phyloP scores from a whole-genome alignment of 1,284 basidiomycete genomes.

The Prillingera fragicola region DNA sequence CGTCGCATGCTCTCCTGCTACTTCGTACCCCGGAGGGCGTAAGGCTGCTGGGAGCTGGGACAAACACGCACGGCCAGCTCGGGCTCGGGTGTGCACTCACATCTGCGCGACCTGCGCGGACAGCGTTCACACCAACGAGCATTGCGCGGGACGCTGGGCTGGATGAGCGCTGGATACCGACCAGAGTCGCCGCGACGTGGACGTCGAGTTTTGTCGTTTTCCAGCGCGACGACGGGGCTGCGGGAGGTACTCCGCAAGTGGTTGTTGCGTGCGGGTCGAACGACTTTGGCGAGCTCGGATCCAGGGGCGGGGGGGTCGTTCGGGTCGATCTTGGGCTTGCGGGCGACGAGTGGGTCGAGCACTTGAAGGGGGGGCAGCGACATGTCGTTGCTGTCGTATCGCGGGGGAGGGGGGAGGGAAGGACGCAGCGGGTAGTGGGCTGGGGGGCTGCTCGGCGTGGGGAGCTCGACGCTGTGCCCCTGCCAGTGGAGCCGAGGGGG shows the following conservation, averaged over 20 bases:
- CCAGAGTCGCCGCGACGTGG: conserved; percentile 63
- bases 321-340: conserved; percentile 23
- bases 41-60: conserved; percentile 37
- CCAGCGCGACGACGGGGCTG: neutral
- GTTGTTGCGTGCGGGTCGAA: conserved; percentile 74
- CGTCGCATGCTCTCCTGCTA: conserved; percentile 36
- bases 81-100: conserved; percentile 33
- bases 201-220: conserved; percentile 67
- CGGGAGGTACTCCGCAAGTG: conserved; percentile 50
- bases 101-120: conserved; percentile 18
- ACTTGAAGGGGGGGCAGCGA: conserved; percentile 62
- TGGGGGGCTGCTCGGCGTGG: conserved; percentile 81
- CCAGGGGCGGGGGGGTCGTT: conserved; percentile 43
- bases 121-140: conserved; percentile 27
- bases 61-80: conserved; percentile 41
- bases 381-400: conserved; percentile 58
- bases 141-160: conserved; percentile 8
- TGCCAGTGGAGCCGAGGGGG: conserved; percentile 4
- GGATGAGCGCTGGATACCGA: conserved; percentile 29
- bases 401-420: neutral
- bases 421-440: conserved; percentile 54
- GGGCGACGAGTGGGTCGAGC: conserved; percentile 28
- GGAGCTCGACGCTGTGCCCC: conserved; percentile 42
- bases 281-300: conserved; percentile 78
- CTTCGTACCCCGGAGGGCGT: neutral